These are phyloP conservation scores for Ceratocystis alfenasii DNA, from an alignment of 2,329 filamentous ascomycete genomes.

Conservation along the genomic window DNA sequence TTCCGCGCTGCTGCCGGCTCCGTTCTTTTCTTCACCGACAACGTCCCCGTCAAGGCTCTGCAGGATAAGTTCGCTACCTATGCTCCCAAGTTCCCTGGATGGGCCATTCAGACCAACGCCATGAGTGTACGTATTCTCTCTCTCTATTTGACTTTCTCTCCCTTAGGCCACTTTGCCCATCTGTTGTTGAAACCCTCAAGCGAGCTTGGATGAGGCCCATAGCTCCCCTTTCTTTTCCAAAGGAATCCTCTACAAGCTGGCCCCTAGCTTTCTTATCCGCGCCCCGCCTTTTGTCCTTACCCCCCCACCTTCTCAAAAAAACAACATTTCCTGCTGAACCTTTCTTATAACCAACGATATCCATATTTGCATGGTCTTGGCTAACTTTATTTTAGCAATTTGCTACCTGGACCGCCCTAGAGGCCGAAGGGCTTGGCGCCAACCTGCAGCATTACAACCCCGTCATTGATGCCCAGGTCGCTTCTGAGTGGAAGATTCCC, in stretches of 20 bases:
- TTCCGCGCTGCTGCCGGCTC: conserved; percentile 68
- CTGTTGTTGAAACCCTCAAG: background rate
- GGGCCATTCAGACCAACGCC: conserved; percentile 63
- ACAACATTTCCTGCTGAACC: background rate
- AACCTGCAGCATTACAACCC: conserved; percentile 95
- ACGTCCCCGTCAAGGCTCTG: conserved; percentile 50
- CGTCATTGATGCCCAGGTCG: conserved; percentile 61
- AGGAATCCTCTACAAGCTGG: background rate
- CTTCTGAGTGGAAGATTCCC: conserved; percentile 57
- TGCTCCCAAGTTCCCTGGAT: conserved; percentile 66
- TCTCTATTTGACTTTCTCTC: background rate
- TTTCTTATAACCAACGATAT: background rate
- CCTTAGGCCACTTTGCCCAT: background rate
- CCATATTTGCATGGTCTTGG: background rate
- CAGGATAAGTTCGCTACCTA: conserved; percentile 60
- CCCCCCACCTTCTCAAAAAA: background rate
- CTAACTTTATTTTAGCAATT: conserved; percentile 43
- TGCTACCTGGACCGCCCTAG: conserved; percentile 67
- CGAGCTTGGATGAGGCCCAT: background rate
- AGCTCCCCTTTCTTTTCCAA: background rate
- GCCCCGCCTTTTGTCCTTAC: background rate
- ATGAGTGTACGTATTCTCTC: conserved; percentile 45
- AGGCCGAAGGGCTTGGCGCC: conserved; percentile 71
- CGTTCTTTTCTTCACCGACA: conserved; percentile 81
- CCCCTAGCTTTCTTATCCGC: background rate